Base-by-base conservation (phyloP, 805 yeast species). In the Lipomyces mesembrius region DNA sequence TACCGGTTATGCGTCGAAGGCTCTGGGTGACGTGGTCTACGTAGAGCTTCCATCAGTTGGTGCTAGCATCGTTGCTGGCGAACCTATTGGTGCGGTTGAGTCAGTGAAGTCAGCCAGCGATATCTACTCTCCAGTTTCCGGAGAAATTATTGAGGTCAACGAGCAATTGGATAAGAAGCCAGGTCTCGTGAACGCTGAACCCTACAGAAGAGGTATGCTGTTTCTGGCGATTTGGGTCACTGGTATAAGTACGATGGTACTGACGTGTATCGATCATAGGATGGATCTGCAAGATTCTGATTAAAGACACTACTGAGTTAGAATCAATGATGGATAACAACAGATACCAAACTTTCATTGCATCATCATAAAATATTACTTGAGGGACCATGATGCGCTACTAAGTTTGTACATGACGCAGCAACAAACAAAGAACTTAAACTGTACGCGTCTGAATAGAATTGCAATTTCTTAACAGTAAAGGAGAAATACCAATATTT, bases 21-120 rank as follows among this genome's bases (percentile, higher is more conserved):
- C 98, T 7, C 85, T 95, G 68, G 99, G 99, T 57, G 99, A 95
- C 79, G 96, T 96, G 64, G 96, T 98, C 3, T 95, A 84, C 77
- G 89, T 93, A 67, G 99, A 95, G 80, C 83, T 94, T 73, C 96
- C 97, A 58, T 93, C 88, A 72, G 85, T 84, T 52, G 90, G 88
- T 53, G 84, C 83, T 53, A 81, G 76, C 37, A 82, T 88, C 64
- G 87, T 82, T 65, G 83, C 83, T 59, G 96, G 96, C 60, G 98
- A 92, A 70, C 82, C 94, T 14, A 82, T 95, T 76, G 98, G 98
- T 6, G 90, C 97, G 39, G 96, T 95, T 53, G 99, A 95, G 80
- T 86, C 92, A 55, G 99, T 95, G 75, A 95, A 95, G 81, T 86
- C 93, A 58, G 98, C 99, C 34, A 85, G 91, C 71, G 99, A 95